A percentile compares a stretch with the other conserved stretches of the same genome.
These are phyloP conservation scores for Sporothrix curviconia DNA, from an alignment of 2,329 filamentous ascomycete species.

Conservation along the genomic window DNA sequence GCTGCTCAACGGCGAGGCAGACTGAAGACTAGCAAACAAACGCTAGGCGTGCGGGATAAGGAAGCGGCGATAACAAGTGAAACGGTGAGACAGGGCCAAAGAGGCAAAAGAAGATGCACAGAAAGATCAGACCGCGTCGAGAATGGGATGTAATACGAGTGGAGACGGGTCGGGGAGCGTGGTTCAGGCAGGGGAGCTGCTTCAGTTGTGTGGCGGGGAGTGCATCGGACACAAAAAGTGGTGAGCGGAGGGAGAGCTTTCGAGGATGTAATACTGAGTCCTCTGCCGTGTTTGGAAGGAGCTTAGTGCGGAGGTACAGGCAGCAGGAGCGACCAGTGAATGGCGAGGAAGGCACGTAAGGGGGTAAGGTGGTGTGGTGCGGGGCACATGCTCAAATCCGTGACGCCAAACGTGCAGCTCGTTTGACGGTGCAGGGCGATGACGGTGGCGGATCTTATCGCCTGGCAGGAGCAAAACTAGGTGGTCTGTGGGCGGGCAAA, in stretches of 20 bases:
- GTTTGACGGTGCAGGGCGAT: neutral
- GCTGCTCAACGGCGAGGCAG: constrained; percentile 6
- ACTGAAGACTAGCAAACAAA: constrained; percentile 1
- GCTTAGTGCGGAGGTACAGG: neutral
- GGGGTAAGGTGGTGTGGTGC: neutral
- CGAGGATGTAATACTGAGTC: neutral
- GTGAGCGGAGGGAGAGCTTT: neutral
- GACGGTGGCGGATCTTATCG: too few relatives aligned
- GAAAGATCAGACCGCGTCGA: neutral
- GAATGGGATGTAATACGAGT: neutral
- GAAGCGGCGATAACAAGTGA: neutral
- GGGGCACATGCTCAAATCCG: constrained; percentile 7
- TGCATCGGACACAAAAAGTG: neutral
- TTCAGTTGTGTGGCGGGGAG: neutral
- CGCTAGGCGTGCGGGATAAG: constrained; percentile 5
- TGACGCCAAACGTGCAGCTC: neutral
- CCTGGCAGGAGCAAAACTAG: neutral
- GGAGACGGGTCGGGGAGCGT: neutral
- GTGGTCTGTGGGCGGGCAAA: neutral
- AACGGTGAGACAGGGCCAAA: neutral
- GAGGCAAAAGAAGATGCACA: neutral
- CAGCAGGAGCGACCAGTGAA: neutral
- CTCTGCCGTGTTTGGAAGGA: too few relatives aligned
- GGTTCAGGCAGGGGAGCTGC: neutral
- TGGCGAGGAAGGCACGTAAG: neutral